Percentiles rank a stretch among this genome's conserved stretches.
phyloP scores from a whole-genome alignment of 371 early-diverging fungal genomes.

The Batkoa obscura region DNA sequence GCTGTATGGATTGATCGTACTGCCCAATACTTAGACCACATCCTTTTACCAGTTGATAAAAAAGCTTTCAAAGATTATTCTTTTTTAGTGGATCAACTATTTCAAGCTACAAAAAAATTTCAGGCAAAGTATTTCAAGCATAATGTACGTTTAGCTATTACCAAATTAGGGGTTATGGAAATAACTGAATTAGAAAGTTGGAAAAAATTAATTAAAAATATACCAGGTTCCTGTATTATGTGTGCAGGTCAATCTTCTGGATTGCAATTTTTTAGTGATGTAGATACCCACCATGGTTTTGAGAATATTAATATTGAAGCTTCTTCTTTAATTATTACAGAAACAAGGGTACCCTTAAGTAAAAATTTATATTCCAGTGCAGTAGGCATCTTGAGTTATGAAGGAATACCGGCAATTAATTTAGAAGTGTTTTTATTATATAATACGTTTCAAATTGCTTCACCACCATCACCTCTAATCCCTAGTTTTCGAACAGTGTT shows the following conservation, averaged over 20 bases:
- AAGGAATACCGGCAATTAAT: too few species aligned
- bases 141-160: not conserved
- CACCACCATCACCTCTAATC: too few species aligned
- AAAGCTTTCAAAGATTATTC: not conserved
- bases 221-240: constrained; percentile 2
- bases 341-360: too few species aligned
- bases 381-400: too few species aligned
- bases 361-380: too few species aligned
- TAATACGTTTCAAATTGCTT: too few species aligned
- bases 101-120: not conserved
- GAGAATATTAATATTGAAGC: too few species aligned
- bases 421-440: too few species aligned
- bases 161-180: not conserved
- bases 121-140: not conserved
- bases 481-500: too few species aligned
- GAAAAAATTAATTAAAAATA: not conserved
- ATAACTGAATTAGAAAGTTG: not conserved
- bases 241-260: not conserved
- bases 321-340: too few species aligned
- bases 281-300: too few species aligned
- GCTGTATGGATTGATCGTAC: not conserved
- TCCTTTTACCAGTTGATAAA: not conserved
- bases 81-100: not conserved
- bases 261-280: too few species aligned
- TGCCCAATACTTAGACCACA: not conserved